Conservation (phyloP, 345 rosid species). For the Pistacia vera region DNA sequence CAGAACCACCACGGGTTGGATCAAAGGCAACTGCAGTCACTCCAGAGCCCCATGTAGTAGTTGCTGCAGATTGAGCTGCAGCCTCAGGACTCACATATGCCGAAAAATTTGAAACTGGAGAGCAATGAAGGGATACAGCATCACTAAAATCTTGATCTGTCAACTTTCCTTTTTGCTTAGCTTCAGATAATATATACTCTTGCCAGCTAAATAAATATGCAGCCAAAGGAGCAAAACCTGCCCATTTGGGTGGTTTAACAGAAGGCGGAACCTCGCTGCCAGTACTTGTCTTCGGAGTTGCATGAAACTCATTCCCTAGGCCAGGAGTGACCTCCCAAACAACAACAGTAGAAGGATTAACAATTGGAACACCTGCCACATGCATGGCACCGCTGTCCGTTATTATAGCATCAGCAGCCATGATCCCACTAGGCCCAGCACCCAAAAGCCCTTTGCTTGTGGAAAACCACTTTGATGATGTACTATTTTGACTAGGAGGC, state of each 20-base stretch:
- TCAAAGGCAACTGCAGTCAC: conserved; percentile 99
- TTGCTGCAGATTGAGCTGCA: conserved; percentile 95
- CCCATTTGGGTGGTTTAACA: conserved; percentile 85
- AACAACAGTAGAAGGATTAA: conserved; percentile 98
- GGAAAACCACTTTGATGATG: conserved; percentile 81
- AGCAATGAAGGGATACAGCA: conserved; percentile 79
- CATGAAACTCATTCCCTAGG: conserved; percentile 90
- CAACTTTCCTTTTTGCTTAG: conserved; percentile 69
- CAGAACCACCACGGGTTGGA: conserved; percentile 98
- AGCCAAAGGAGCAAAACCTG: conserved; percentile 97
- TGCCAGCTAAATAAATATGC: conserved; percentile 97
- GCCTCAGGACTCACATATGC: conserved; percentile 99
- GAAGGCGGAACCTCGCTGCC: conserved; percentile 84
- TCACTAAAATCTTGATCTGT: conserved; percentile 70
- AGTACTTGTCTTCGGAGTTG: conserved; percentile 59
- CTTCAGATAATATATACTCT: conserved; percentile 83
- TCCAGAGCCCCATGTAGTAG: conserved; percentile 99
- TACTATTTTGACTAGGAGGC: conserved; percentile 80
- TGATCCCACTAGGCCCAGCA: conserved; percentile 99
- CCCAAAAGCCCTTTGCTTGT: conserved; percentile 99
- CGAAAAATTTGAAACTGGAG: conserved; percentile 98
- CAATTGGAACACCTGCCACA: conserved; percentile 99
- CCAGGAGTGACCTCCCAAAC: conserved; percentile 99
- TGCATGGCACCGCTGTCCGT: conserved; percentile 98
- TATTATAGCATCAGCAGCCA: conserved; percentile 99